A percentile compares a stretch with the other conserved stretches of the same genome.
Evolutionary conservation across 73 alveolate species (phyloP).

Genomic region (Effrenium voratum): DNA sequence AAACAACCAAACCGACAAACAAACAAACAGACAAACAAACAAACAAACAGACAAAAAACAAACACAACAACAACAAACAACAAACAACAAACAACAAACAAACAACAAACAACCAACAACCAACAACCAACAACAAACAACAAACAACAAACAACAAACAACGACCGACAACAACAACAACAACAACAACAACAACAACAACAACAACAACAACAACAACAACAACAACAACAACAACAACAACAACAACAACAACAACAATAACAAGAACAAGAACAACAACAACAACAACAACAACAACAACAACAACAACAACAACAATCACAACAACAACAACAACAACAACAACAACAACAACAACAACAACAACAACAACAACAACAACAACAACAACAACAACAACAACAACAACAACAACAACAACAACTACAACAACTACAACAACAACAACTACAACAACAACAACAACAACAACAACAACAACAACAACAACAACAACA

Average conservation of each 20-base stretch:
- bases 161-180: background rate
- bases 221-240: background rate
- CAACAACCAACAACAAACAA: background rate
- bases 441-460: no score
- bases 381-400: background rate
- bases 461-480: no score
- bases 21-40: background rate
- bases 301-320: background rate
- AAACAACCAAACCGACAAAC: background rate
- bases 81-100: background rate
- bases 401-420: background rate
- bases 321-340: no score
- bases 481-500: no score
- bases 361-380: background rate
- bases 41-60: background rate
- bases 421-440: no score
- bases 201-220: no score
- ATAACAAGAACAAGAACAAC: background rate
- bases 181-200: background rate
- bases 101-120: background rate
- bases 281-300: background rate
- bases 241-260: background rate
- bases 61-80: background rate
- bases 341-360: background rate
- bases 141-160: background rate